These are phyloP conservation scores for Xylaria grammica DNA, from an alignment of 495 filamentous ascomycete species.

Conservation along the genomic window DNA sequence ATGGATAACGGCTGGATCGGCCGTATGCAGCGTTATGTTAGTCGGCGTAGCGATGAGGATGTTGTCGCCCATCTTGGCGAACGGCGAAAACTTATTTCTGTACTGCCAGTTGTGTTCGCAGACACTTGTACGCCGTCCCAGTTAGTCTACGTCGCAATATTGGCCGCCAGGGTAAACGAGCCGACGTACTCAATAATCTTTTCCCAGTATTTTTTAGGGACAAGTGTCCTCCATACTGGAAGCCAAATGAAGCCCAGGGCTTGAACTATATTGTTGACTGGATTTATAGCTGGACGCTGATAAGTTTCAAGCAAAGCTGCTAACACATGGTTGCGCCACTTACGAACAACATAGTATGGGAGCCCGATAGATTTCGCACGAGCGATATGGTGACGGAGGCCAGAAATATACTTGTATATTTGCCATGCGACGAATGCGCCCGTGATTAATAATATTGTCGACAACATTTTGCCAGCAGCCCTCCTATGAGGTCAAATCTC, in stretches of 20 bases:
- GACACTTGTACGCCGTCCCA: constrained; percentile 7
- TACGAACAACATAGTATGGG: constrained; percentile 53
- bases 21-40: constrained; percentile 51
- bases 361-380: constrained; percentile 51
- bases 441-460: constrained; percentile 14
- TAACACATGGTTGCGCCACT: constrained; percentile 28
- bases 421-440: constrained; percentile 22
- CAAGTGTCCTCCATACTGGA: constrained; percentile 20
- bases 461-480: constrained; percentile 13
- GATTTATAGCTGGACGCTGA: constrained; percentile 18
- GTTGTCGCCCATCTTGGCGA: constrained; percentile 45
- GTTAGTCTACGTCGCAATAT: not conserved
- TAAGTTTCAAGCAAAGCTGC: not conserved
- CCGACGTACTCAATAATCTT: constrained; percentile 14
- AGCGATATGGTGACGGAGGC: constrained; percentile 45
- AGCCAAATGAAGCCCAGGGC: constrained; percentile 14
- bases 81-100: constrained; percentile 39
- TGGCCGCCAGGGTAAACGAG: not conserved
- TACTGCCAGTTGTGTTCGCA: constrained; percentile 44
- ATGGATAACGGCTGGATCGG: constrained; percentile 62
- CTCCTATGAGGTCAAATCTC: not conserved
- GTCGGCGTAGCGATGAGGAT: constrained; percentile 62
- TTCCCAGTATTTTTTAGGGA: constrained; percentile 20
- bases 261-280: constrained; percentile 36
- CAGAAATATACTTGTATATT: constrained; percentile 26